phyloP scores from a whole-genome alignment of 257 asterid genomes.

The Solanum pennellii region DNA sequence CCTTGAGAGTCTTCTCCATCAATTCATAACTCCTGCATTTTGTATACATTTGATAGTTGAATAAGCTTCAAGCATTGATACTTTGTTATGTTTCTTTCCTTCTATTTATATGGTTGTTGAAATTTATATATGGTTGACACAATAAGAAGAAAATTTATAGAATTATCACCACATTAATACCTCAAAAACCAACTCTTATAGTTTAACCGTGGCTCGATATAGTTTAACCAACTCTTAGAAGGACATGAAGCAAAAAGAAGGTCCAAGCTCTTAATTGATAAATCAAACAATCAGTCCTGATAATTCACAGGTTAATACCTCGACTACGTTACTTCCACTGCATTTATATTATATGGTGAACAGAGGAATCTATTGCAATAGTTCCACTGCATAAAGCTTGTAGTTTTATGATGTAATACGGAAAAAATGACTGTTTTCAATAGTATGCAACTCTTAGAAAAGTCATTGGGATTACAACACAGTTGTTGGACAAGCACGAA shows the following conservation, averaged over 20 bases:
- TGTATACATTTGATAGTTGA: neutral
- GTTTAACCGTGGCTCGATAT: no score
- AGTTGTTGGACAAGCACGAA: neutral
- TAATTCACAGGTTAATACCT: neutral
- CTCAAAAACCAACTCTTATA: neutral
- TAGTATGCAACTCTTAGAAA: neutral
- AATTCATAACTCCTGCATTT: conserved; percentile 33
- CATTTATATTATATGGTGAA: neutral
- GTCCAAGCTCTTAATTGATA: neutral
- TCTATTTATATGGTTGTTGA: neutral
- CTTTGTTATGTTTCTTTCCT: neutral
- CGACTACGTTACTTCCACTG: neutral
- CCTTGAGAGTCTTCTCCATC: conserved; percentile 26
- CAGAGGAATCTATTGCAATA: neutral
- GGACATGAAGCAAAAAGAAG: neutral
- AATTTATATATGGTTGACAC: neutral
- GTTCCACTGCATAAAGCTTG: neutral
- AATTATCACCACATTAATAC: neutral
- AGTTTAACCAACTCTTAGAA: neutral
- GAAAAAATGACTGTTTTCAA: neutral
- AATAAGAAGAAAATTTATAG: neutral
- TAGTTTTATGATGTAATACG: neutral
- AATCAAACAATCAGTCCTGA: neutral
- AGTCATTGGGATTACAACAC: neutral
- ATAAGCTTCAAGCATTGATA: neutral